Base-by-base conservation (phyloP, 371 early-diverging fungal genomes). In the Mortierella sp. region DNA sequence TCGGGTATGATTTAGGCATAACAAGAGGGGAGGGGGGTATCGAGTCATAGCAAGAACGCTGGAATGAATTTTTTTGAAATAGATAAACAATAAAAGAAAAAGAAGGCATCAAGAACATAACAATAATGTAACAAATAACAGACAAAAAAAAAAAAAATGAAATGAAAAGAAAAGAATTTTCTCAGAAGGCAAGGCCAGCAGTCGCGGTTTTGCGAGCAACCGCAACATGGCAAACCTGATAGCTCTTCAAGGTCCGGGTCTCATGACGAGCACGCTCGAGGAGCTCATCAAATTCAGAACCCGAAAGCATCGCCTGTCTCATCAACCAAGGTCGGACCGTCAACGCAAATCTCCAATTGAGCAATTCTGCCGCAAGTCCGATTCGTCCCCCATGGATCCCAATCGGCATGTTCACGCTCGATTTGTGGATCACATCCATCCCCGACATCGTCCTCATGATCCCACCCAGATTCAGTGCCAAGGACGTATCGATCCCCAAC, bases 301-400 rank as follows among this genome's bases (percentile, higher is more conserved):
- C 74, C 10, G 80, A 79, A 8, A 79, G 63, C 80, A 74, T 74
- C 33, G 80, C 80, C 58, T 79, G 80, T 47, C 80, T 62, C 80
- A 79, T 79, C 48, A 79, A 40, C 80, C 80, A 79, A 2, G 80
- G 80, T 8, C 80, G 70, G 6, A 79, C 71, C 19, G 65, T 70
- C 58, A 70, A 21, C 13, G 74, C 74, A 55, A 59, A 74, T 32
- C 65, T 60, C 74, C 74, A 80, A 38, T 67, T 70, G 4, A 80
- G 63, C 43, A 80, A 43, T 45, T 80, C 80, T 13, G 74, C 67
- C 16, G 74, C 68, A 21, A 80, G 41, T 11, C 80, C 80, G 21
- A 74, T 38, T 10, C 80, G 67, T n/a, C 80, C 80, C 3, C 80
- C 80, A 61, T 80, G 80, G n/a, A 80, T 70, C 2, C 80, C 80